A percentile compares a stretch with the other conserved stretches of the same genome.
These are phyloP conservation scores for Colletotrichum sp. DNA, from an alignment of 2,329 filamentous ascomycete species.

Conservation along the genomic window DNA sequence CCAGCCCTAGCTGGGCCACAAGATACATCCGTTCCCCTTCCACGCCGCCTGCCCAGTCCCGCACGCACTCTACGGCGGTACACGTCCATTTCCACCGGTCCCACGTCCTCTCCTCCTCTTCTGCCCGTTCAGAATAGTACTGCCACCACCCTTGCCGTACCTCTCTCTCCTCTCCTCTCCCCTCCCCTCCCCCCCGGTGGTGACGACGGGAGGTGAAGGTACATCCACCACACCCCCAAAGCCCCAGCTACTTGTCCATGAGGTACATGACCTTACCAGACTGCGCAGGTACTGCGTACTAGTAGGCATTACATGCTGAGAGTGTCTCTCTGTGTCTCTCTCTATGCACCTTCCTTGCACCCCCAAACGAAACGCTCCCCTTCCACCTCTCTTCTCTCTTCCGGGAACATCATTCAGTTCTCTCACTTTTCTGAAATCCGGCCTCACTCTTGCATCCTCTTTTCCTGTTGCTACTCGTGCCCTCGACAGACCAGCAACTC, in stretches of 20 bases:
- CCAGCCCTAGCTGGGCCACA: neutral
- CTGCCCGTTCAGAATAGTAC: neutral
- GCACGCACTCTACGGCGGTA: neutral
- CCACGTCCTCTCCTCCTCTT: neutral
- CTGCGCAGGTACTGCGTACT: neutral
- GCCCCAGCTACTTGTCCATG: neutral
- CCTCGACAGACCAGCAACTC: neutral
- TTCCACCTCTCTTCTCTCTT: neutral
- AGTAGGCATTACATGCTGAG: neutral
- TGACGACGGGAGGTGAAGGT: neutral
- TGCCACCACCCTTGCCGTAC: neutral
- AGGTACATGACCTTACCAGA: neutral
- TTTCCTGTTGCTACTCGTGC: neutral
- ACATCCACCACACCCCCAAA: neutral
- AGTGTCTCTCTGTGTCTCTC: neutral
- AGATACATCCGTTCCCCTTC: neutral
- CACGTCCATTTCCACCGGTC: neutral
- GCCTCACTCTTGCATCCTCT: neutral
- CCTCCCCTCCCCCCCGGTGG: neutral
- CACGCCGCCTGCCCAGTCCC: neutral
- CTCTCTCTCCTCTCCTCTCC: neutral
- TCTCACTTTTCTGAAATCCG: neutral
- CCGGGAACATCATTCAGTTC: neutral
- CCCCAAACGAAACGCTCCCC: slow-evolving; percentile 18
- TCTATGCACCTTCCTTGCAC: slow-evolving; percentile 3